A percentile compares a stretch with the other conserved stretches of the same genome.
Evolutionary conservation across 495 filamentous ascomycete genomes (phyloP).

Genomic region (Xylaria sp.): DNA sequence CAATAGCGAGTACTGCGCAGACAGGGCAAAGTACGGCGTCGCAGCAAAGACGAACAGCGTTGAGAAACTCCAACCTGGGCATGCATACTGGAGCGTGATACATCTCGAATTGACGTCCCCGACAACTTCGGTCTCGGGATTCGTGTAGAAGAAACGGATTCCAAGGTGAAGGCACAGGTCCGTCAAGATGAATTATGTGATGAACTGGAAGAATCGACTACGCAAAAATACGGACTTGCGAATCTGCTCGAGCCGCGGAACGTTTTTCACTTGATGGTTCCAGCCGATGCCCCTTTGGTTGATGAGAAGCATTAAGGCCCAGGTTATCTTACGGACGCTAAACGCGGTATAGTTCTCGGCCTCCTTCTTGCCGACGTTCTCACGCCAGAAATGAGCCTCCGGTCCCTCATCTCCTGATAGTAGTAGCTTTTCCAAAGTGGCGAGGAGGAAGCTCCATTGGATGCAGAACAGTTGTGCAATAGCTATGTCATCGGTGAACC

Average conservation of each 20-base stretch:
- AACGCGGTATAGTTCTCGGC: neutral
- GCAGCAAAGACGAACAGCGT: neutral
- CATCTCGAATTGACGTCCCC: neutral
- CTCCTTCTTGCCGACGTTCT: neutral
- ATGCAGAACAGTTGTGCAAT: neutral
- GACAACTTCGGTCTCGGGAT: neutral
- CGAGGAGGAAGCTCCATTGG: neutral
- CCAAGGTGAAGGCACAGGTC: slow-evolving; percentile 1
- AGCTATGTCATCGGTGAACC: neutral
- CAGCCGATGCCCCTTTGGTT: slow-evolving; percentile 15
- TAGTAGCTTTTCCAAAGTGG: neutral
- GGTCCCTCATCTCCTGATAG: neutral
- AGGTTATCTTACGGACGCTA: neutral
- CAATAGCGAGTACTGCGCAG: neutral
- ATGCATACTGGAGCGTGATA: neutral
- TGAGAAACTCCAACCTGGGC: slow-evolving; percentile 6
- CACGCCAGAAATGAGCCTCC: slow-evolving; percentile 10
- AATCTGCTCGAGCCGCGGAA: neutral
- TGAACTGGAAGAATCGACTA: neutral
- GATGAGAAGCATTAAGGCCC: slow-evolving; percentile 8
- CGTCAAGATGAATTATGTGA: neutral
- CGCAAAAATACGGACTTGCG: neutral
- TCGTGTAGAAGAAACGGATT: slow-evolving; percentile 4
- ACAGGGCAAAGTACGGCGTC: neutral
- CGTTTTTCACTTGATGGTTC: slow-evolving; percentile 22